Base-by-base conservation (phyloP, 2,329 filamentous ascomycete species). In the Pestalotiopsis sp. region DNA sequence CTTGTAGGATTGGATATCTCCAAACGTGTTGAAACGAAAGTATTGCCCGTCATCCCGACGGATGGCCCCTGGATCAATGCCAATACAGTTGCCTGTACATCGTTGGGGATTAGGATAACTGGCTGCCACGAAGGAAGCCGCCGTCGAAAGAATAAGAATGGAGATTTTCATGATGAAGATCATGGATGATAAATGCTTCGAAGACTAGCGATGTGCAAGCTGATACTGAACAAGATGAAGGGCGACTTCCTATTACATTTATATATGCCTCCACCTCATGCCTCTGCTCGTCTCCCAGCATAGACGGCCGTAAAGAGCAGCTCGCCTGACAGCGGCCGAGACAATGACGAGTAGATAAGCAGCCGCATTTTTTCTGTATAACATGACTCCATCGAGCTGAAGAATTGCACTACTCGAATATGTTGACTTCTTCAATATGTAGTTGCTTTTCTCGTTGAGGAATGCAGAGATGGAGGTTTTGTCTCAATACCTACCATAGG, bases 21-120 rank as follows among this genome's bases (percentile, higher is more conserved):
- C 78, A 23, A 78, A 78, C 4, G 82, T 83, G 40, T 79, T 80
- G 73, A 84, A 83, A 41, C 79, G 78, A 71, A 81, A 83, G 72
- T 83, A 84, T 17, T 74, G 78, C 3, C 81, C 80, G 72, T 84
- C 82, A 12, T 77, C 79, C 27, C 81, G 78, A 17, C 79, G 78
- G 64, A 83, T 81, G 23, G 83, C 74, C 4, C 80, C 73, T 14
- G 81, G 82, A 70, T 84, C 82, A 63, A 80, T 76, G 60, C 76
- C 75, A 60, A 75, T 77, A 71, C 82, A 84, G 40, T 75, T 76
- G 23, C 82, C 82, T 36, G 77, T 78, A 71, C 82, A 84, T 4
- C 79, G 68, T 12, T 77, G 76, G 2, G 81, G 82, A 60, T 79
- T 76, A 6, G 78, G 72, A 67, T 80, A 79, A 7, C 5, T 25